Conservation (phyloP, 176 grass and related monocot genomes). For the Cocos nucifera region DNA sequence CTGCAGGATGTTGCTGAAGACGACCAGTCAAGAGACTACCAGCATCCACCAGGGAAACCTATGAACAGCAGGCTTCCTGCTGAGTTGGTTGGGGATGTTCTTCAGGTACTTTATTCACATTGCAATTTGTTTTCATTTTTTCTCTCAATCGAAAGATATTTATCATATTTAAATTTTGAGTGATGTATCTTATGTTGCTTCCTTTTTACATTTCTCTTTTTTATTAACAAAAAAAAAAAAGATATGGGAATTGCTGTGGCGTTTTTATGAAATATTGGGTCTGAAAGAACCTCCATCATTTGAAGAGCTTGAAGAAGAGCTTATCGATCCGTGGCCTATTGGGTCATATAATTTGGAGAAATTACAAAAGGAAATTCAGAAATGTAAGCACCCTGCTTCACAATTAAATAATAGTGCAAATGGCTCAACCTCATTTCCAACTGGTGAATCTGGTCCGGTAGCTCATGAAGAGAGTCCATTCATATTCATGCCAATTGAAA, state of each 20-base stretch:
- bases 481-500: constrained; percentile 70
- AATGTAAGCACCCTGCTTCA: constrained; percentile 33
- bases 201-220: constrained; percentile 11
- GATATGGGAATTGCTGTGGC: constrained; percentile 77
- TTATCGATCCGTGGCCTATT: constrained; percentile 85
- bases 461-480: constrained; percentile 38
- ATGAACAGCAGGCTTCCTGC: constrained; percentile 65
- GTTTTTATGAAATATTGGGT: constrained; percentile 69
- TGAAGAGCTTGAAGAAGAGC: constrained; percentile 92
- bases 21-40: constrained; percentile 23
- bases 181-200: too few relatives aligned
- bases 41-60: constrained; percentile 55
- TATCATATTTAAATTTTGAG: too few relatives aligned
- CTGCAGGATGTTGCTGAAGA: constrained; percentile 32
- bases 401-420: constrained; percentile 35
- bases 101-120: constrained; percentile 54
- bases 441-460: constrained; percentile 37
- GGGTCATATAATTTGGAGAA: constrained; percentile 35
- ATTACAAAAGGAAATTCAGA: constrained; percentile 27
- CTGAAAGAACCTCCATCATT: constrained; percentile 73
- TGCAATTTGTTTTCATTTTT: too few relatives aligned
- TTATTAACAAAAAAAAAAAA: constrained; percentile 17
- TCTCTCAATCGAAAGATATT: too few relatives aligned
- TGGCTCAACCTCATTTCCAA: constrained; percentile 42
- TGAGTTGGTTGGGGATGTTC: constrained; percentile 71